Percentiles rank a stretch among this genome's conserved stretches.
These are phyloP conservation scores for Brassica juncea DNA, from an alignment of 345 rosid species.

Conservation along the genomic window DNA sequence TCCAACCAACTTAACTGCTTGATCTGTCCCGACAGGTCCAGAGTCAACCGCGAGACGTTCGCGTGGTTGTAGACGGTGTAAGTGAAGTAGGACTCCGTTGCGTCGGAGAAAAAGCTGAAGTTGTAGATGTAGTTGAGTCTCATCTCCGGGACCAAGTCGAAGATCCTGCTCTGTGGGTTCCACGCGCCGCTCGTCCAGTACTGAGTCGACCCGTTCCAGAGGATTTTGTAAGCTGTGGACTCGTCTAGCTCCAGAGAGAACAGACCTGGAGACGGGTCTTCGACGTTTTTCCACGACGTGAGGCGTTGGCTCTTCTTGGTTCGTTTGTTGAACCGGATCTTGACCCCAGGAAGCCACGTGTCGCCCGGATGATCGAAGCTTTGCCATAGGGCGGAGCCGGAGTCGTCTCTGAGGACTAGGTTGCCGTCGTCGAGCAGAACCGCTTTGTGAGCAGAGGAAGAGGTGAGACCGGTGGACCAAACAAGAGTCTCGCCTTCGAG, in stretches of 20 bases:
- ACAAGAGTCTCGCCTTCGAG: conserved; percentile 48
- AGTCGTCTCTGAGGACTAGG: conserved; percentile 51
- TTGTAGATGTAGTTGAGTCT: no score
- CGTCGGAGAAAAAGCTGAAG: no score
- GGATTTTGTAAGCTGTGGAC: conserved; percentile 51
- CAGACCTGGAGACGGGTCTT: conserved; percentile 71
- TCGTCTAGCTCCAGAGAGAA: conserved; percentile 64
- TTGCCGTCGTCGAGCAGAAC: conserved; percentile 62
- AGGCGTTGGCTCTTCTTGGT: conserved; percentile 45
- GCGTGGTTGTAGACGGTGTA: no score
- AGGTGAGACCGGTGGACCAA: conserved; percentile 65
- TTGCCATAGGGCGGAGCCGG: conserved; percentile 53
- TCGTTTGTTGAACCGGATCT: conserved; percentile 49
- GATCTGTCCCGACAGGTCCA: no score
- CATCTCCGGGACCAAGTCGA: no score
- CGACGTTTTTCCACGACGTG: conserved; percentile 60
- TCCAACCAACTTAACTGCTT: background rate
- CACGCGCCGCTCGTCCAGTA: background rate
- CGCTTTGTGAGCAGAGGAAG: conserved; percentile 41
- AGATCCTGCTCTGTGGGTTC: background rate
- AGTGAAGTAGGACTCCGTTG: no score
- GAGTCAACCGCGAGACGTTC: no score
- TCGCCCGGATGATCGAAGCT: conserved; percentile 65
- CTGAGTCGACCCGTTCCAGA: background rate
- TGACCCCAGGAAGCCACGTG: conserved; percentile 81